Conservation (phyloP, 164 flowering plant species). For the Stephania cephalantha region DNA sequence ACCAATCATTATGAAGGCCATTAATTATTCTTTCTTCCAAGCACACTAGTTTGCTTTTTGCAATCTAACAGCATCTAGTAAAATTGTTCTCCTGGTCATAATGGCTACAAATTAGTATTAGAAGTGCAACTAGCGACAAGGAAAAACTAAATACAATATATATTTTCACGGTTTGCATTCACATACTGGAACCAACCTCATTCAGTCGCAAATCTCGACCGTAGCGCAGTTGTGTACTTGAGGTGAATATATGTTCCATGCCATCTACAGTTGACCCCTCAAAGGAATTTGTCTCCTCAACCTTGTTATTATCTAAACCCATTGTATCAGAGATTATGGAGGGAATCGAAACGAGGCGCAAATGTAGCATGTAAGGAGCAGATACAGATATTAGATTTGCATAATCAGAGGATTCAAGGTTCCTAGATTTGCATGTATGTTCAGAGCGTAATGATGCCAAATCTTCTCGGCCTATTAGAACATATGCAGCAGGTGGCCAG, state of each 20-base stretch:
- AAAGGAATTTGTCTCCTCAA: slow-evolving; percentile 67
- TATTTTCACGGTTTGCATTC: neutral
- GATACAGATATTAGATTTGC: slow-evolving; percentile 60
- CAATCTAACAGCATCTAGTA: neutral
- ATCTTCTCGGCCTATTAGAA: slow-evolving; percentile 95
- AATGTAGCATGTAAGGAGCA: slow-evolving; percentile 82
- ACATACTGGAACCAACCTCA: slow-evolving; percentile 51
- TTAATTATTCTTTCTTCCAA: too few relatives aligned
- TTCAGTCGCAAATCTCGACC: slow-evolving; percentile 92
- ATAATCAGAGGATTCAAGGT: slow-evolving; percentile 33
- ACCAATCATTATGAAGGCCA: too few relatives aligned
- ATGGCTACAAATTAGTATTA: neutral
- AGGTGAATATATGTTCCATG: slow-evolving; percentile 95
- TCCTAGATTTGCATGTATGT: slow-evolving; percentile 39
- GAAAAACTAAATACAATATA: neutral
- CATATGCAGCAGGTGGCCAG: slow-evolving; percentile 97
- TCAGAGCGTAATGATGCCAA: slow-evolving; percentile 58
- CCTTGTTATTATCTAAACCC: slow-evolving; percentile 49
- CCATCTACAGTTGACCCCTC: slow-evolving; percentile 82
- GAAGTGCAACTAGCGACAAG: neutral
- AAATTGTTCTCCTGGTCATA: neutral
- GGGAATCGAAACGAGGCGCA: slow-evolving; percentile 80
- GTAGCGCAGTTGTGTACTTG: slow-evolving; percentile 76
- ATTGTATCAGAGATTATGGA: slow-evolving; percentile 57
- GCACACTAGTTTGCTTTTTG: neutral